Conservation (phyloP, 129 eudicot genomes). For the Heracleum sosnowskyi region DNA sequence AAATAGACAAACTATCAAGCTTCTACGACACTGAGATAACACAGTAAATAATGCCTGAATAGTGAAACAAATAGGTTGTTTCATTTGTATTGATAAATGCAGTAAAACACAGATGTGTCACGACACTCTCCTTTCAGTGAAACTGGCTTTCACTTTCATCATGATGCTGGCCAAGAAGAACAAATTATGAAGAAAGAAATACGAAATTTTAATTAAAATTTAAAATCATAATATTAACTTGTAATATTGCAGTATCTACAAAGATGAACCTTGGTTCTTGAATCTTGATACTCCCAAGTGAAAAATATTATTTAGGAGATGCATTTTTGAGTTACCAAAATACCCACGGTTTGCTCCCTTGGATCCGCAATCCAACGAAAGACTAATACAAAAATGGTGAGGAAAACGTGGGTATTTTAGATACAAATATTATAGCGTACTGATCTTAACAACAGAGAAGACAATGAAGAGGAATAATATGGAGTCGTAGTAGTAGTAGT, state of each 20-base stretch:
- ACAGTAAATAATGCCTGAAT: not conserved
- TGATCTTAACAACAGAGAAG: conserved; percentile 5
- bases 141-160: not conserved
- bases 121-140: not conserved
- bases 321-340: conserved; percentile 46
- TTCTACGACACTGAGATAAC: conserved; percentile 10
- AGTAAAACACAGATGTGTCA: not conserved
- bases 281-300: conserved; percentile 21
- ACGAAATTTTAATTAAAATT: not conserved
- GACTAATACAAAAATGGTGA: conserved; percentile 17
- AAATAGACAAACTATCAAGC: conserved; percentile 18
- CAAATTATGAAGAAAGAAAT: not conserved
- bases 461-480: not conserved
- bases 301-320: not conserved
- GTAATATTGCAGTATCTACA: conserved; percentile 31
- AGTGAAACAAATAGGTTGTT: conserved; percentile 14
- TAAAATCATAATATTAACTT: conserved; percentile 14
- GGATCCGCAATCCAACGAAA: conserved; percentile 18
- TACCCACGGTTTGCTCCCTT: conserved; percentile 82
- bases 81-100: not conserved
- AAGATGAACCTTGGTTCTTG: conserved; percentile 26
- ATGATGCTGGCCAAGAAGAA: not conserved
- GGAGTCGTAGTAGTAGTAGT: not conserved
- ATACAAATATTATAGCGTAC: conserved; percentile 1
- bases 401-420: conserved; percentile 94